Base-by-base conservation (phyloP, 441 rosid genomes). In the Arabidopsis hybrid region DNA sequence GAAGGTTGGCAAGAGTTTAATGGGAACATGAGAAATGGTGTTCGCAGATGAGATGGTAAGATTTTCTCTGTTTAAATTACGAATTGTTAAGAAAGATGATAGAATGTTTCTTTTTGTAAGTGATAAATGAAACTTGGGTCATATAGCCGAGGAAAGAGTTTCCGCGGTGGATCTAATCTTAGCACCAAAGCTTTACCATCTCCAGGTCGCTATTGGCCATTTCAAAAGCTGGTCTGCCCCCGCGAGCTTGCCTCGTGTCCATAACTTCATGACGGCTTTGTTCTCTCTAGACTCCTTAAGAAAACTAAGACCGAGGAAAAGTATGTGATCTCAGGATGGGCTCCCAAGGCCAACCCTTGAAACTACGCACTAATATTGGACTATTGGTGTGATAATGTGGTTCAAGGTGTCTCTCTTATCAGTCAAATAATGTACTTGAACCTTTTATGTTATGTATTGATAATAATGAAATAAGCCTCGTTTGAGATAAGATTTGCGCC, bases 141-240 rank as follows among this genome's bases (percentile, higher is more conserved):
- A 21, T 53, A 79, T 96, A 75, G 97, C 97, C 36, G 97, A 93
- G 34, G 90, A 80, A 64, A 88, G 85, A 82, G 76, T 88, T 60
- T 82, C 86, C 16, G 97, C 94, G 1, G 91, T 59, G 72, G 99
- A 96, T 85, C 79, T 96, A 65, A 85, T 88, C 87, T 85, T 96
- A 88, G 94, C 85, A 72, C 97, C 99, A 8, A 93, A 91, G 85
- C 83, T 96, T 74, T 89, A 86, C 84, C 99, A 95, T 82, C 92
- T 95, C 5, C 74, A 91, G 82, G 75, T 85, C 14, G 91, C 90
- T 75, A 92, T 91, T 64, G 94, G 87, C 60, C 96, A 96, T 73
- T 96, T 86, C 69, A 96, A 93, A 85, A 87, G 86, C 53, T 91
- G 97, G 97, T 79, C 83, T 67, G 53, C 88, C 60, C 98, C 97